phyloP scores from a whole-genome alignment of 768 basidiomycete genomes.

The Roridomyces roridus region DNA sequence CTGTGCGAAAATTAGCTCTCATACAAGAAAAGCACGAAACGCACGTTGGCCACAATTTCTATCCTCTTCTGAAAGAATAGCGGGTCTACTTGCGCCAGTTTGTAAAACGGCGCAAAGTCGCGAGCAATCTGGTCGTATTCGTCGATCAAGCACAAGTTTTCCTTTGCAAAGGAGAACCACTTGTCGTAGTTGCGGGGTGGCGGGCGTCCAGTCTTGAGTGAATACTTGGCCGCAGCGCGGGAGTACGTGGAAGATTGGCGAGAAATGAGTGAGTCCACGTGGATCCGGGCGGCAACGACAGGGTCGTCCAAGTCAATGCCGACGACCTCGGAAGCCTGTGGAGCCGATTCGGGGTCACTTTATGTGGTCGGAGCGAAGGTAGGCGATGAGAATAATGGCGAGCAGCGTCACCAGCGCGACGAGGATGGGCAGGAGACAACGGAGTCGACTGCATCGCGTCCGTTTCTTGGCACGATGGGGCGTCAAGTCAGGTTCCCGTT shows the following conservation, averaged over 20 bases:
- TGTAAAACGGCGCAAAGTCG: slow-evolving; percentile 12
- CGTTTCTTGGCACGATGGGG: no score
- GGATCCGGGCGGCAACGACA: background rate
- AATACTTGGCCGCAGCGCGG: slow-evolving; percentile 9
- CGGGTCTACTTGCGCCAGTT: slow-evolving; percentile 1
- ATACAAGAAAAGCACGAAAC: background rate
- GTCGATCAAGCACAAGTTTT: slow-evolving; percentile 14
- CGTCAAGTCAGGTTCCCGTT: no score
- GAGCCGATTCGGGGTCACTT: no score
- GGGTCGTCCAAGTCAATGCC: background rate
- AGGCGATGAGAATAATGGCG: background rate
- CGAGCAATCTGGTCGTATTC: slow-evolving; percentile 16
- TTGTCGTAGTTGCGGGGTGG: slow-evolving; percentile 14
- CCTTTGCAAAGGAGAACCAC: slow-evolving; percentile 16
- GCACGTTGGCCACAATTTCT: background rate
- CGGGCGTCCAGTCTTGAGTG: slow-evolving; percentile 3
- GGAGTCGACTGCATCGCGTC: no score
- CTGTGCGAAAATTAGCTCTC: background rate
- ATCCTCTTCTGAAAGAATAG: slow-evolving; percentile 1
- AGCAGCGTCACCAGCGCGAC: background rate
- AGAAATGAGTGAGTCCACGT: slow-evolving; percentile 6
- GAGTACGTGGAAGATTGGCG: slow-evolving; percentile 14
- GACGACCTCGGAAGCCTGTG: background rate
- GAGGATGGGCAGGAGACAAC: background rate
- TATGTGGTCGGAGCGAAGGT: background rate